Percentiles rank a stretch among this genome's conserved stretches.
Evolutionary conservation across 148 eudicot genomes (phyloP).

Genomic region (Gaultheria prostrata): DNA sequence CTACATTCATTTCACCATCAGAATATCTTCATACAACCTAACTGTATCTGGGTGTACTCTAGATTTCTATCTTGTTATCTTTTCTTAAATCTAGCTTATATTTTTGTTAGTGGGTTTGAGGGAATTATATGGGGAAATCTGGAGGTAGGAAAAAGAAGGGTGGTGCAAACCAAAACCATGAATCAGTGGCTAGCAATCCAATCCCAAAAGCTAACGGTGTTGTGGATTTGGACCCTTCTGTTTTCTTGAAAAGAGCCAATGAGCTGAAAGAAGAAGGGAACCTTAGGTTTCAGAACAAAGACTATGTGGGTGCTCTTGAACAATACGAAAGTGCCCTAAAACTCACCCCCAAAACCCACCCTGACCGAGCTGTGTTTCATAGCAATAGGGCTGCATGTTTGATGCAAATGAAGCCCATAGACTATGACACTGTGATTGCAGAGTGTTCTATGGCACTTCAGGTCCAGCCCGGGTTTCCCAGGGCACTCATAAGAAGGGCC

Average conservation of each 20-base stretch:
- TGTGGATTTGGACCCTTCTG: slow-evolving; percentile 56
- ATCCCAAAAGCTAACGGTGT: slow-evolving; percentile 40
- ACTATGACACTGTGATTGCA: slow-evolving; percentile 63
- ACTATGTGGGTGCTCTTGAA: slow-evolving; percentile 67
- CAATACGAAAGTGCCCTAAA: slow-evolving; percentile 88
- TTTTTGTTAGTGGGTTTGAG: slow-evolving; percentile 10
- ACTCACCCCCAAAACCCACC: slow-evolving; percentile 70
- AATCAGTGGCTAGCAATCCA: slow-evolving; percentile 26
- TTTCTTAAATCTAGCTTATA: background rate
- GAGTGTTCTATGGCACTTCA: slow-evolving; percentile 86
- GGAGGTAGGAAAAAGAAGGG: slow-evolving; percentile 86
- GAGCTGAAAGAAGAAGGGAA: slow-evolving; percentile 94
- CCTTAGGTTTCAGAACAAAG: slow-evolving; percentile 63
- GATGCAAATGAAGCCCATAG: slow-evolving; percentile 95
- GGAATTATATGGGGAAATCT: slow-evolving; percentile 78
- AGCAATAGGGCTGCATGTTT: slow-evolving; percentile 93
- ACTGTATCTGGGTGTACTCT: background rate
- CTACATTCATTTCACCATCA: background rate
- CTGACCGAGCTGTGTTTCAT: slow-evolving; percentile 85
- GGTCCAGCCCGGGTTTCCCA: slow-evolving; percentile 67
- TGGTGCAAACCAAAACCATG: slow-evolving; percentile 40
- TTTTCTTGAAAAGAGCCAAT: slow-evolving; percentile 78
- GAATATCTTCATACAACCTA: background rate
- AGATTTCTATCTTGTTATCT: slow-evolving; percentile 5
- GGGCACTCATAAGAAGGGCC: slow-evolving; percentile 86